phyloP scores from a whole-genome alignment of 805 yeast genomes.

The Pichia nanzhaoensis region DNA sequence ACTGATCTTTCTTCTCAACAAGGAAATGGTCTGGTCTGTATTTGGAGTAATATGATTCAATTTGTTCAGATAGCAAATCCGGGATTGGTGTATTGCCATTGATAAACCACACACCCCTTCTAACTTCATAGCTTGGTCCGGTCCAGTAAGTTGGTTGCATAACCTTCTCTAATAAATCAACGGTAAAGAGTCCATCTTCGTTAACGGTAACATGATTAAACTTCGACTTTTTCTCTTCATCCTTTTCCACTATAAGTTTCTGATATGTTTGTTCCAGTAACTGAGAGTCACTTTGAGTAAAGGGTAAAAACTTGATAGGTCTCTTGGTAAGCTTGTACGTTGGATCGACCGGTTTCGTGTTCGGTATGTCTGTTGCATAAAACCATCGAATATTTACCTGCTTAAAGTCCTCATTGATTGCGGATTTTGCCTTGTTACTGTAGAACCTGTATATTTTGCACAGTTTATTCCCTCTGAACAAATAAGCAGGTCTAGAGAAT shows the following conservation, averaged over 20 bases:
- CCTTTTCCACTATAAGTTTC: slow-evolving; percentile 4
- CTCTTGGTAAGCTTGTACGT: slow-evolving; percentile 42
- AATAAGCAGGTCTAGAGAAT: too few species aligned
- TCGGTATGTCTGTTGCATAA: slow-evolving; percentile 76
- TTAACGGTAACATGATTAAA: slow-evolving; percentile 48
- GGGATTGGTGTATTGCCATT: slow-evolving; percentile 50
- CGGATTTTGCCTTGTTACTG: not conserved
- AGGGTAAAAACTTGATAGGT: slow-evolving; percentile 61
- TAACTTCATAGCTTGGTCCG: slow-evolving; percentile 76
- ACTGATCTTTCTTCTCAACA: not conserved
- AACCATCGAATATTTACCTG: slow-evolving; percentile 48
- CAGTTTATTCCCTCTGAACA: too few species aligned
- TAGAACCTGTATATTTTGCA: not conserved
- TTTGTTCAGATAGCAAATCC: slow-evolving; percentile 38
- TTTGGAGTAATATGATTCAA: slow-evolving; percentile 50
- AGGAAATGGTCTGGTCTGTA: slow-evolving; percentile 21
- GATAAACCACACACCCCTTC: slow-evolving; percentile 82
- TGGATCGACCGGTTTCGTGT: slow-evolving; percentile 56
- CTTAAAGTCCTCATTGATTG: not conserved
- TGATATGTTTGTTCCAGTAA: slow-evolving; percentile 50
- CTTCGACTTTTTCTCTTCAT: slow-evolving; percentile 2
- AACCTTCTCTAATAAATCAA: slow-evolving; percentile 48
- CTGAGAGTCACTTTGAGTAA: slow-evolving; percentile 54
- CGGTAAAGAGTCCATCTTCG: slow-evolving; percentile 76
- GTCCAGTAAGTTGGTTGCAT: slow-evolving; percentile 78